These are phyloP conservation scores for Plasmopara muralis DNA, from an alignment of 352 stramenopile genomes.

Conservation along the genomic window DNA sequence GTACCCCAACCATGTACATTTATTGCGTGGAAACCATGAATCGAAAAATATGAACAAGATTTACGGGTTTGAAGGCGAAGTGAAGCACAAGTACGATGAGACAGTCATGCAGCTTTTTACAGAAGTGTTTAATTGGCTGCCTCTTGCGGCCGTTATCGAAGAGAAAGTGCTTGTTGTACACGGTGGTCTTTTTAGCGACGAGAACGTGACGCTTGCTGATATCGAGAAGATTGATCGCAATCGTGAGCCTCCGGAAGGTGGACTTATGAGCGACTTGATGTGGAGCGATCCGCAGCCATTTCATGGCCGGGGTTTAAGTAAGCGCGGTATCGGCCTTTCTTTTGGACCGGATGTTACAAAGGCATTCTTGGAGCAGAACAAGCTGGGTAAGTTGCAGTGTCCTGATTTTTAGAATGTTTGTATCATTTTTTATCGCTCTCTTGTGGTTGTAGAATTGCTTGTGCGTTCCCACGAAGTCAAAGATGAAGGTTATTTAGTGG, in stretches of 20 bases:
- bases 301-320: conserved; percentile 89
- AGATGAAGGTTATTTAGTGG: conserved; percentile 98
- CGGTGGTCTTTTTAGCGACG: conserved; percentile 92
- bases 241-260: conserved; percentile 91
- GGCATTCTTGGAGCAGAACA: conserved; percentile 94
- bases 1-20: conserved; percentile 89
- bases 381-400: conserved; percentile 62
- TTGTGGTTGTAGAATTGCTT: conserved; percentile 76
- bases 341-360: conserved; percentile 98
- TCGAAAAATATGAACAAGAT: conserved; percentile 99
- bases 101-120: conserved; percentile 98
- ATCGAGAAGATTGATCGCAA: conserved; percentile 95
- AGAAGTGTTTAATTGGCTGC: conserved; percentile 98
- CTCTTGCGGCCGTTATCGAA: conserved; percentile 92
- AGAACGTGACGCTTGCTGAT: conserved; percentile 91
- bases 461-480: conserved; percentile 99
- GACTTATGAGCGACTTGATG: conserved; percentile 89
- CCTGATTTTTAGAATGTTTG: not conserved
- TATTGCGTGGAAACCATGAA: conserved; percentile 97
- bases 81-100: conserved; percentile 99
- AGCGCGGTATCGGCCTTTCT: conserved; percentile 94
- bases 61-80: conserved; percentile 99
- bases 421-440: conserved; percentile 3
- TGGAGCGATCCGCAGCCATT: conserved; percentile 97
- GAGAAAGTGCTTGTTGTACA: conserved; percentile 96